Evolutionary conservation across 2,329 filamentous ascomycete genomes (phyloP).

Genomic region (Colletotrichum falcatum): DNA sequence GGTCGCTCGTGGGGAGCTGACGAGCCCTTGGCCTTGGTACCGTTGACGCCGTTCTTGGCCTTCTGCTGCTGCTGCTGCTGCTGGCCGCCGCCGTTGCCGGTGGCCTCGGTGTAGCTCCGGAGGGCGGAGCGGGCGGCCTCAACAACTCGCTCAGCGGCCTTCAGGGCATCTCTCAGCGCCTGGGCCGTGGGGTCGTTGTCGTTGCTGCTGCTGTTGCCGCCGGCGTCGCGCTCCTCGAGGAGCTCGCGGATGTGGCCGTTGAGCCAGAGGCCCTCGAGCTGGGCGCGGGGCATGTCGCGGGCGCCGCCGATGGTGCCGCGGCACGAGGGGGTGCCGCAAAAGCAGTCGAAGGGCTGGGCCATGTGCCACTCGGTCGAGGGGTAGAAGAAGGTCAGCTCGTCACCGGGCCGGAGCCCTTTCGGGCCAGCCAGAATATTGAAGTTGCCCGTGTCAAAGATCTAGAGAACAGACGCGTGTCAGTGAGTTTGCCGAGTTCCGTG

Average conservation of each 20-base stretch:
- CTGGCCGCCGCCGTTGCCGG: conserved; percentile 42
- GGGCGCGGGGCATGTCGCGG: conserved; percentile 64
- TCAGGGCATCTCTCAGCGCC: conserved; percentile 57
- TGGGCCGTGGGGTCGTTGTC: conserved; percentile 54
- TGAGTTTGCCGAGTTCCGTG: conserved; percentile 15
- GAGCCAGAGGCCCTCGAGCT: conserved; percentile 70
- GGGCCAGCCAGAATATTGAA: conserved; percentile 69
- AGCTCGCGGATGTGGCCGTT: conserved; percentile 71
- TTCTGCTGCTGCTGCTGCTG: conserved; percentile 9
- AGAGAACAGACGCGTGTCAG: conserved; percentile 31
- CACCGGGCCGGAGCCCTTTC: conserved; percentile 64
- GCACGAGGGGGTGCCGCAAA: conserved; percentile 69
- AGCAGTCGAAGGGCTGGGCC: conserved; percentile 77
- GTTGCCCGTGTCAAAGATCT: conserved; percentile 72
- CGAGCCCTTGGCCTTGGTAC: conserved; percentile 42
- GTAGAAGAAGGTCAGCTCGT: conserved; percentile 79
- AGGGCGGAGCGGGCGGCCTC: conserved; percentile 59
- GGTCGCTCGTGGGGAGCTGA: conserved; percentile 41
- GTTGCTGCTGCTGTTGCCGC: conserved; percentile 29
- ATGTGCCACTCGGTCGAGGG: conserved; percentile 81
- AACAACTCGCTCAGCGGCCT: conserved; percentile 60
- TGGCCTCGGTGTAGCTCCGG: conserved; percentile 50
- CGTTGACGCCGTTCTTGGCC: conserved; percentile 28
- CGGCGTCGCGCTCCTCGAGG: conserved; percentile 55
- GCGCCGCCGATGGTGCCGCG: conserved; percentile 73